These are phyloP conservation scores for Ampelomyces quisqualis DNA, from an alignment of 2,329 filamentous ascomycete species.

Conservation along the genomic window DNA sequence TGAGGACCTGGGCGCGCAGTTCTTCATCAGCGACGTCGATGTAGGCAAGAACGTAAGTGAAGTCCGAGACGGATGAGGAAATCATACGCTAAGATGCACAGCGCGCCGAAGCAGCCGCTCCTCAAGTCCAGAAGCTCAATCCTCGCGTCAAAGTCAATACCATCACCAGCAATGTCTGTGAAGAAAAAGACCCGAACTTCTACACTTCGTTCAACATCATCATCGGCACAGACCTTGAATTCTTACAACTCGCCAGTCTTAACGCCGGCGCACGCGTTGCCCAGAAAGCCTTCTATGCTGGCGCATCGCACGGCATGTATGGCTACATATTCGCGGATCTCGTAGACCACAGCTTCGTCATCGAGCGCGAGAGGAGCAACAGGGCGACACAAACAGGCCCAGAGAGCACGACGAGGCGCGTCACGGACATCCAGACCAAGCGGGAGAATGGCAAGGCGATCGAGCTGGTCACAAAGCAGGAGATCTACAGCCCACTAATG, in stretches of 20 bases:
- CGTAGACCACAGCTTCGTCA: constrained; percentile 83
- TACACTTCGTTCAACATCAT: constrained; percentile 80
- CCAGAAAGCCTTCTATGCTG: constrained; percentile 82
- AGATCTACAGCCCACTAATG: constrained; percentile 83
- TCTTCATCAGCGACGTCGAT: constrained; percentile 73
- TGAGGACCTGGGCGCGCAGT: constrained; percentile 67
- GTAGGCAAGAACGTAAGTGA: constrained; percentile 69
- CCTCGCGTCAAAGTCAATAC: constrained; percentile 77
- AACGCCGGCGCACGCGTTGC: constrained; percentile 83
- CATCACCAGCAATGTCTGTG: constrained; percentile 63
- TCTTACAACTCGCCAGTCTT: constrained; percentile 71
- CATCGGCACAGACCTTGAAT: constrained; percentile 84
- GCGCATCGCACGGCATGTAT: constrained; percentile 83
- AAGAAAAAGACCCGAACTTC: constrained; percentile 67
- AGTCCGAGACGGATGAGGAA: not conserved
- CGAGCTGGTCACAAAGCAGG: constrained; percentile 88
- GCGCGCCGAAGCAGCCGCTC: constrained; percentile 76
- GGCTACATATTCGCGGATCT: constrained; percentile 95
- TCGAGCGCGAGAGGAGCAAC: constrained; percentile 83
- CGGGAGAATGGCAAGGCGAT: constrained; percentile 62
- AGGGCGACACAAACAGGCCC: constrained; percentile 57
- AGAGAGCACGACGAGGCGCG: constrained; percentile 76
- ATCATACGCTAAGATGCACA: constrained; percentile 28
- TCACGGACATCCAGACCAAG: constrained; percentile 70
- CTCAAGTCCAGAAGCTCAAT: constrained; percentile 82